Evolutionary conservation across 2,329 filamentous ascomycete species (phyloP), one percentile per base, ranked within the genome.

Genomic region (Tolypocladium endophyticum): DNA sequence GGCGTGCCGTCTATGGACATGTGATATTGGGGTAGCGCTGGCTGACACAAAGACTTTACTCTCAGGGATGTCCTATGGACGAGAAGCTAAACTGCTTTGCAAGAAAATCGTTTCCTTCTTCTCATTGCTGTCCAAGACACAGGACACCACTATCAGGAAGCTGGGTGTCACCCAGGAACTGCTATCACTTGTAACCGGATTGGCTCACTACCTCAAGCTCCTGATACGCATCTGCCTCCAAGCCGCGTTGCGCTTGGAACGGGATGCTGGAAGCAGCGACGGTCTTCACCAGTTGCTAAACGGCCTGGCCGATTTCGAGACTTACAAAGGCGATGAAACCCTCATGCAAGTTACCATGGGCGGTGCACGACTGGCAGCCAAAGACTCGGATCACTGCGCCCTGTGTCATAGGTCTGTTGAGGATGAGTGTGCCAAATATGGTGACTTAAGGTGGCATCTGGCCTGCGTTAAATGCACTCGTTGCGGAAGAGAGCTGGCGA

Each of bases 71-170:
- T 90, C 92, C 12, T 99, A 97, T 71, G 89, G 89, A 23, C 87
- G 94, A 68, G 94, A 99, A 77, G 90, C 94, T n/a, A 99, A 99
- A 75, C 81, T 99, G 57, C 84, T 99, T n/a, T 99, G 94, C 80
- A 99, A 99, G 76, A 99, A 99, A 75, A 96, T 99, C 59, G 94
- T 99, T 7, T 90, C 93, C 33, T 99, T 99, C 79, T 99, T 99
- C 73, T 92, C 92, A 16, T 79, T 99, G 23, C 81, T 99, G 11
- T 96, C 93, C 7, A 96, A 96, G 73, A 94, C 92, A 1, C 93
- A 97, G 71, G 92, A 97, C 69, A 90, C 87, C 11, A 90, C 88
- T n/a, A 86, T 90, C 43, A 84, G 90, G 60, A 94, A 97, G 71
- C 84, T 97, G 50, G 94, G 94, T 52, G 94, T 99, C 38, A 99